phyloP scores from a whole-genome alignment of 1,284 basidiomycete genomes.

The Erythrobasidium hasegawianum region DNA sequence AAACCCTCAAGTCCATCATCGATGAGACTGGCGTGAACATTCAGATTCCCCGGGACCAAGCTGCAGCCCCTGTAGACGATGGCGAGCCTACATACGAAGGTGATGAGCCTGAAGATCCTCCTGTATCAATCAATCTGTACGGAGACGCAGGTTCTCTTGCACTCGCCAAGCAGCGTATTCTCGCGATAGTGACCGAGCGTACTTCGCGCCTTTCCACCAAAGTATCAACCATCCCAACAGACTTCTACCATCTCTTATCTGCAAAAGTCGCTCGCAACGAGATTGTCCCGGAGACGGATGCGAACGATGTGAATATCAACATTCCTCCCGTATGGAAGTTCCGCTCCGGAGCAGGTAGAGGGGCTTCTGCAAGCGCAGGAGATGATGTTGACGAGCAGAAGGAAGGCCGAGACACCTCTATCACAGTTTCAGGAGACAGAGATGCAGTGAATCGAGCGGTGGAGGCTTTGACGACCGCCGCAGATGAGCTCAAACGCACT shows the following conservation, averaged over 20 bases:
- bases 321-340: slow-evolving; percentile 54
- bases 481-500: slow-evolving; percentile 46
- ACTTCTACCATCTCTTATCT: slow-evolving; percentile 82
- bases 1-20: slow-evolving; percentile 85
- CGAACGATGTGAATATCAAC: slow-evolving; percentile 53
- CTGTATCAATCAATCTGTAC: slow-evolving; percentile 76
- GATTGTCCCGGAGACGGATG: slow-evolving; percentile 58
- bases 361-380: slow-evolving; percentile 52
- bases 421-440: slow-evolving; percentile 64
- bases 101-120: slow-evolving; percentile 73
- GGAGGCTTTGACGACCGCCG: slow-evolving; percentile 52
- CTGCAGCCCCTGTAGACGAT: slow-evolving; percentile 52
- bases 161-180: slow-evolving; percentile 76
- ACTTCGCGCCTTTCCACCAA: slow-evolving; percentile 74
- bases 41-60: slow-evolving; percentile 73
- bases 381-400: slow-evolving; percentile 55
- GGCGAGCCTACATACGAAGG: slow-evolving; percentile 56
- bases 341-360: slow-evolving; percentile 48
- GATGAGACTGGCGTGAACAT: slow-evolving; percentile 77
- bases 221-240: slow-evolving; percentile 77
- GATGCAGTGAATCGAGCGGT: slow-evolving; percentile 71
- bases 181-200: slow-evolving; percentile 79
- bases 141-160: slow-evolving; percentile 77
- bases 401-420: slow-evolving; percentile 58
- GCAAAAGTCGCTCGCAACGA: slow-evolving; percentile 57